Base-by-base conservation (phyloP, 2,329 filamentous ascomycete genomes). In the Verticillium isaacii region DNA sequence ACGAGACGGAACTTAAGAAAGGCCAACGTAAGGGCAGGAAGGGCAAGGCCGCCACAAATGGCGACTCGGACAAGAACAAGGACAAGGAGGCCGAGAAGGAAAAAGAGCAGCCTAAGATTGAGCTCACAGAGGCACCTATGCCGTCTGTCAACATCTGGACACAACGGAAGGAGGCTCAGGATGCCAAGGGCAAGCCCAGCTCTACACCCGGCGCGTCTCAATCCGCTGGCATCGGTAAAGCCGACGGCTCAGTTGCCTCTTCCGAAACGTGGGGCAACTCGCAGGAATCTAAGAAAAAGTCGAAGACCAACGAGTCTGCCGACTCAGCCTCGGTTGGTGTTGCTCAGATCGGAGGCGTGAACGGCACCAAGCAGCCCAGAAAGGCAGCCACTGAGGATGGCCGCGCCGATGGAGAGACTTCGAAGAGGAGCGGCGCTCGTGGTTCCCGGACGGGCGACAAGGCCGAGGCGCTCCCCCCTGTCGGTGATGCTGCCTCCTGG, bases 61-160 rank as follows among this genome's bases (percentile, higher is more conserved):
- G 63, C 23, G 73, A 78, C 55, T 75, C 77, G 59, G 72, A 80
- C 55, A 74, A 75, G 37, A 79, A 80, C 62, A 84, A 81, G 68
- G 82, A 85, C 29, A 84, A 87, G 60, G 77, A 83, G 19, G 80
- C 83, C 55, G 86, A 88, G 66, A 85, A 88, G 68, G 85, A 85
- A 67, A 82, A 84, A 63, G 78, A 85, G 64, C 79, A 80, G 15
- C 78, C 84, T 68, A 86, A 88, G 69, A 78, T 86, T 55, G 84
- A 89, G 68, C 80, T 97, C 52, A 89, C 89, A 56, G 92, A 95
- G 64, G 94, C 94, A 19, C 90, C 92, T 34, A 82, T 91, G 54
- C 95, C 95, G 0, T 75, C 86, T 1, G 90, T 97, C 62, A 99
- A 99, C 74, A 80, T 93, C 65, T 99, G 95, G 94, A 85, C 88